phyloP scores from a whole-genome alignment of 371 early-diverging fungal genomes.

The Synchytrium microbalum region DNA sequence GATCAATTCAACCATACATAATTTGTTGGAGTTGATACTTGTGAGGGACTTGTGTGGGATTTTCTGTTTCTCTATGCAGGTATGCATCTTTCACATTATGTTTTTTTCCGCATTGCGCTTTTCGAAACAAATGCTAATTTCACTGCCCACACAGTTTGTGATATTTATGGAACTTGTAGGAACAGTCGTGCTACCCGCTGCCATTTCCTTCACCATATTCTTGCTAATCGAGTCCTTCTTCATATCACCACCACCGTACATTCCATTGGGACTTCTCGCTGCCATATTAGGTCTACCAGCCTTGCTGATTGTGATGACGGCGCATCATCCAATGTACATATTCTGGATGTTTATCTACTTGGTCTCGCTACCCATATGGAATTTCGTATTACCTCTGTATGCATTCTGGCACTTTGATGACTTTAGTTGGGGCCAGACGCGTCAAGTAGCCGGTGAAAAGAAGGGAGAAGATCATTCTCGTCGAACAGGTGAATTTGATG shows the following conservation, averaged over 20 bases:
- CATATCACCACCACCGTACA: conserved; percentile 2
- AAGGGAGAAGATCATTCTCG: conserved; percentile 18
- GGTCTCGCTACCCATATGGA: conserved; percentile 90
- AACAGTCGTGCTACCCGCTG: conserved; percentile 93
- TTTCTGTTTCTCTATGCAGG: conserved; percentile 98
- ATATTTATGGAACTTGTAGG: conserved; percentile 84
- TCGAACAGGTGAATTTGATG: conserved; percentile 30
- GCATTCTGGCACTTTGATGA: conserved; percentile 99
- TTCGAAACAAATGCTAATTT: neutral
- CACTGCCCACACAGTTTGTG: conserved; percentile 23
- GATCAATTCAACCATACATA: conserved; percentile 98
- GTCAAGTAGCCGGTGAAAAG: conserved; percentile 23
- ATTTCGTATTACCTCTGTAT: conserved; percentile 89
- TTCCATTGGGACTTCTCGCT: conserved; percentile 21
- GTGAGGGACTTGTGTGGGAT: conserved; percentile 93
- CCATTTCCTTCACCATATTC: conserved; percentile 58
- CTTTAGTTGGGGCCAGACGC: conserved; percentile 74
- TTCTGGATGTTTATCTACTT: conserved; percentile 94
- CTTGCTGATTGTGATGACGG: conserved; percentile 73
- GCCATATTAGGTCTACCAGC: conserved; percentile 35
- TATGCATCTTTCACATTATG: conserved; percentile 9
- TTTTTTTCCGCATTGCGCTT: conserved; percentile 23
- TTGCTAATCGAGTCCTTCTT: conserved; percentile 15
- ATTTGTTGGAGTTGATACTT: conserved; percentile 86
- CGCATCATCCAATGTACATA: conserved; percentile 69